Evolutionary conservation across 2,329 filamentous ascomycete genomes (phyloP).

Genomic region (Fusarium circinatum): DNA sequence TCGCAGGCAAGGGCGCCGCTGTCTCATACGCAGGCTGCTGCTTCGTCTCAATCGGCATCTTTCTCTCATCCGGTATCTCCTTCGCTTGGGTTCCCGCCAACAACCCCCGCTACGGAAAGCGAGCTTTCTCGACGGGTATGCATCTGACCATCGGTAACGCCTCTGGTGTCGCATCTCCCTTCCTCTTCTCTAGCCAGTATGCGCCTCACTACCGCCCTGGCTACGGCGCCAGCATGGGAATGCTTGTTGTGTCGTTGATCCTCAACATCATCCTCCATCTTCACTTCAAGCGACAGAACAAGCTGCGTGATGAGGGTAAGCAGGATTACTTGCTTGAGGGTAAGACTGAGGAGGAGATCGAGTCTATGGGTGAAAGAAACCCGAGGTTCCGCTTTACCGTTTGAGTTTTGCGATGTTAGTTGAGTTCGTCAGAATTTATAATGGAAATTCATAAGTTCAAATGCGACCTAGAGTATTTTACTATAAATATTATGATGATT

Average conservation of each 20-base stretch:
- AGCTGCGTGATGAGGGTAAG: slow-evolving; percentile 48
- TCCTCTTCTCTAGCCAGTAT: slow-evolving; percentile 59
- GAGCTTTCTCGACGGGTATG: slow-evolving; percentile 69
- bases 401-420: background rate
- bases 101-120: slow-evolving; percentile 71
- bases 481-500: fast-evolving
- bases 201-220: slow-evolving; percentile 59
- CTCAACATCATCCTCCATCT: slow-evolving; percentile 43
- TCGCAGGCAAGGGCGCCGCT: slow-evolving; percentile 62
- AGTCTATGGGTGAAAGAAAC: slow-evolving; percentile 54
- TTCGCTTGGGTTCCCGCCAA: slow-evolving; percentile 61
- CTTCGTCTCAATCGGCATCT: slow-evolving; percentile 67
- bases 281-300: slow-evolving; percentile 50
- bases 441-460: fast-evolving
- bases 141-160: slow-evolving; percentile 71
- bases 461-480: background rate
- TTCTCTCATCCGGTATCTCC: slow-evolving; percentile 52
- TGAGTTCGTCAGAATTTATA: fast-evolving
- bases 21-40: slow-evolving; percentile 72
- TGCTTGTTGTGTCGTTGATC: slow-evolving; percentile 52
- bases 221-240: slow-evolving; percentile 61
- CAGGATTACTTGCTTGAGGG: slow-evolving; percentile 55
- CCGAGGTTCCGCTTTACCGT: slow-evolving; percentile 46
- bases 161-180: slow-evolving; percentile 70
- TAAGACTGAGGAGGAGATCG: slow-evolving; percentile 53